Evolutionary conservation across 306 rosid species (phyloP), one percentile per base, ranked within the genome.

Genomic region (Astragalus glycyphyllos): DNA sequence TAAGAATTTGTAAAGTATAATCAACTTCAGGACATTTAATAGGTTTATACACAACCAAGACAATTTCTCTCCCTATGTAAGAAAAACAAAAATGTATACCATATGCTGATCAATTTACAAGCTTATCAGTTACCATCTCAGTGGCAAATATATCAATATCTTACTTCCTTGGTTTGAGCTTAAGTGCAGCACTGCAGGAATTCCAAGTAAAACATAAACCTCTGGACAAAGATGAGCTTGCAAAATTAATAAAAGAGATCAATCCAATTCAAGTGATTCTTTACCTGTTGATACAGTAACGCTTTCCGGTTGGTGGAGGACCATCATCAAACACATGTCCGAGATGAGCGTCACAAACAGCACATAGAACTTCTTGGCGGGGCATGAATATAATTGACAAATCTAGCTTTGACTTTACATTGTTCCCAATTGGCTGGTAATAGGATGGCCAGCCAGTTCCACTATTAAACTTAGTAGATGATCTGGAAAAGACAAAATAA

Each of bases 361-460:
- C 77, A 74, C 98, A 93, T 6, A 90, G 81, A 61, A 93, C 98
- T 86, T 93, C 98, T 65, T 84, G 85, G 38, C 98, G 96, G 0
- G 98, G 98, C 98, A 93, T 93, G 83, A 88, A 84, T 66, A 93
- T 85, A n/a, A 90, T 75, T 1, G 98, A 90, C 87, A 88, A 44
- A 70, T 93, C 98, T 71, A 84, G 61, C 81, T 88, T 93, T 59
- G 94, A 84, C 58, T 84, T 88, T 76, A 84, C 96, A 45, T 93
- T 93, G 80, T 83, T 81, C 35, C 90, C 94, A 7, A 85, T 45
- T 0, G 97, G 92, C 69, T 87, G 86, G 86, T 85, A 87, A 86
- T 93, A 93, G 38, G 98, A 93, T 44, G 97, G 98, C 98, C 98
- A 93, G 15, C 98, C 98, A 40, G 98, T 93, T 72, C 98, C 97